Percentiles rank a stretch among this genome's conserved stretches.
phyloP scores from a whole-genome alignment of 306 rosid species.

The Quercus bicolor region DNA sequence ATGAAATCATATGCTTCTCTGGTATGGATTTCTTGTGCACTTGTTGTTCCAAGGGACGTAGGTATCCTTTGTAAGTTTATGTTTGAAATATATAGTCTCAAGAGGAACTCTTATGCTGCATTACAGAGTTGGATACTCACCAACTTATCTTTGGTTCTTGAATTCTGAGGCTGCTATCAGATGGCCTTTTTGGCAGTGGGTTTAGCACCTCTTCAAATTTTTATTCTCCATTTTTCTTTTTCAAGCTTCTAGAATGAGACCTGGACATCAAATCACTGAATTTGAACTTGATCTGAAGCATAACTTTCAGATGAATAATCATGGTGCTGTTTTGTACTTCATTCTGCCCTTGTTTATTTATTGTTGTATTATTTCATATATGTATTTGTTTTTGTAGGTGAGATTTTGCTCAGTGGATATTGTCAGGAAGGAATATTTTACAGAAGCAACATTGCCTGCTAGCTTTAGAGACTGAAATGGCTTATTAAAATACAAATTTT shows the following conservation, averaged over 20 bases:
- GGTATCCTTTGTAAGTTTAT: background rate
- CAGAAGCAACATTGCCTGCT: slow-evolving; percentile 58
- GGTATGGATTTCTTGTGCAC: slow-evolving; percentile 42
- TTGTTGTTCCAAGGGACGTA: background rate
- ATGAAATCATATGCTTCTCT: slow-evolving; percentile 76
- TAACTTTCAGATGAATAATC: background rate
- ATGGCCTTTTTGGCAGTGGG: background rate
- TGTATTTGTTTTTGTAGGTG: slow-evolving; percentile 45
- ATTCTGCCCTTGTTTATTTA: background rate
- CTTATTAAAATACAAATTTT: background rate
- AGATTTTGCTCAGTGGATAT: slow-evolving; percentile 79
- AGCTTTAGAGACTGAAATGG: slow-evolving; percentile 52
- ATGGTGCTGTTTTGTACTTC: background rate
- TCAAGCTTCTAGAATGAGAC: too few relatives aligned
- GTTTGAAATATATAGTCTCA: background rate
- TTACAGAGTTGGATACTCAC: background rate
- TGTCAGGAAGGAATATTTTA: slow-evolving; percentile 71
- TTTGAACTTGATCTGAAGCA: background rate
- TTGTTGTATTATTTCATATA: background rate
- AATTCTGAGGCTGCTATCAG: background rate
- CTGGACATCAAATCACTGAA: too few relatives aligned
- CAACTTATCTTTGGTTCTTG: background rate
- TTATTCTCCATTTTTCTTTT: too few relatives aligned
- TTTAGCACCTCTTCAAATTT: background rate
- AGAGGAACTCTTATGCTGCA: background rate